Conservation (phyloP, 2,329 filamentous ascomycete genomes). For the Alternaria burnsii region DNA sequence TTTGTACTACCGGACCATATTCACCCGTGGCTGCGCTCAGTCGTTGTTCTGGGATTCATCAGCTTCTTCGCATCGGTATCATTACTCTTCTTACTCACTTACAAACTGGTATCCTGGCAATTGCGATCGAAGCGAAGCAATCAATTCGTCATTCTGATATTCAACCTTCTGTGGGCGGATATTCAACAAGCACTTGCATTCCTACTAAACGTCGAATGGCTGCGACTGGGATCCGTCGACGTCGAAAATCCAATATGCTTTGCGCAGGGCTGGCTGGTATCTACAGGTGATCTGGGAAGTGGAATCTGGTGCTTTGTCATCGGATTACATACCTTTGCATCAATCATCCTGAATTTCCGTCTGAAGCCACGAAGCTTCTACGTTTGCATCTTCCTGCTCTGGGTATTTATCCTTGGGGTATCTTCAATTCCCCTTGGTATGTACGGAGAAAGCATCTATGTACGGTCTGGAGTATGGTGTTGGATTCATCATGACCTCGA, state of each 20-base stretch:
- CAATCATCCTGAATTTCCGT: slow-evolving; percentile 65
- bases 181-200: slow-evolving; percentile 72
- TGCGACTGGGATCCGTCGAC: slow-evolving; percentile 62
- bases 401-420: slow-evolving; percentile 68
- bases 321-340: slow-evolving; percentile 71
- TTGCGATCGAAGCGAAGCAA: slow-evolving; percentile 57
- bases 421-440: slow-evolving; percentile 61
- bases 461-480: slow-evolving; percentile 73
- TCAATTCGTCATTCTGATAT: slow-evolving; percentile 74
- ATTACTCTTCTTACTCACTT: slow-evolving; percentile 57
- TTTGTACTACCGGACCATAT: slow-evolving; percentile 48
- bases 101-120: slow-evolving; percentile 55
- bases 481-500: slow-evolving; percentile 68
- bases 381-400: slow-evolving; percentile 58
- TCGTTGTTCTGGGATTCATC: slow-evolving; percentile 57
- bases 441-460: slow-evolving; percentile 61
- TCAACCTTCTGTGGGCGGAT: slow-evolving; percentile 74
- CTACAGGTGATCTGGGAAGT: slow-evolving; percentile 70
- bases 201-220: slow-evolving; percentile 68
- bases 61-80: slow-evolving; percentile 57
- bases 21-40: slow-evolving; percentile 55
- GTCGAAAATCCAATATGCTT: slow-evolving; percentile 66
- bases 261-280: slow-evolving; percentile 74
- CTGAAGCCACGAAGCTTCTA: slow-evolving; percentile 63
- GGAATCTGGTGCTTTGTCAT: slow-evolving; percentile 73